Evolutionary conservation across 305 asterid species (phyloP).

Genomic region (Fraxinus greggii): DNA sequence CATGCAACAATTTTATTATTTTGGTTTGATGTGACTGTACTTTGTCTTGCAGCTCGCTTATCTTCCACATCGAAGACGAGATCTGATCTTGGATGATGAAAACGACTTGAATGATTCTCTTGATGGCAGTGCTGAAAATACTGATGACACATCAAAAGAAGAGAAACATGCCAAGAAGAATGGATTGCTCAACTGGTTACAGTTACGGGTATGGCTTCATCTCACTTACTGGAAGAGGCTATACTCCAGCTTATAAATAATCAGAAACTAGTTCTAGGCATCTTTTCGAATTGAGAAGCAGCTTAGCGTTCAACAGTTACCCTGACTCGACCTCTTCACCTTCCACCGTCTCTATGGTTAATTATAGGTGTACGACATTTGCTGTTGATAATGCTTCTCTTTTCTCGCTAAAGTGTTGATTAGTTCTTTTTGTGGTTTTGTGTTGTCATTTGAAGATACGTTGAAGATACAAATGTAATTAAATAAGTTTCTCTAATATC

Average conservation of each 20-base stretch:
- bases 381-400: neutral
- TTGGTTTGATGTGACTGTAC: constrained; percentile 24
- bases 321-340: neutral
- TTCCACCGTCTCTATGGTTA: too few relatives aligned
- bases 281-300: neutral
- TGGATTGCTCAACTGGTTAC: constrained; percentile 92
- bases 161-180: constrained; percentile 78
- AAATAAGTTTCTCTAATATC: neutral
- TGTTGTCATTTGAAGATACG: neutral
- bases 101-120: constrained; percentile 61
- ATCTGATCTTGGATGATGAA: constrained; percentile 82
- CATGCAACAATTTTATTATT: constrained; percentile 15
- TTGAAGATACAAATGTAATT: neutral
- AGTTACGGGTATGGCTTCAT: constrained; percentile 59
- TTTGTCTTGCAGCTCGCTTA: constrained; percentile 74
- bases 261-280: neutral
- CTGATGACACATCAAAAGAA: constrained; percentile 62
- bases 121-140: constrained; percentile 63
- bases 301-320: neutral
- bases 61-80: constrained; percentile 98
- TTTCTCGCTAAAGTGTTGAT: neutral
- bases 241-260: neutral
- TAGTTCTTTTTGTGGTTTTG: neutral
- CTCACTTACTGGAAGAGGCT: neutral
- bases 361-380: too few relatives aligned